These are phyloP conservation scores for Phytophthora pluvialis DNA, from an alignment of 352 stramenopile species.

Conservation along the genomic window DNA sequence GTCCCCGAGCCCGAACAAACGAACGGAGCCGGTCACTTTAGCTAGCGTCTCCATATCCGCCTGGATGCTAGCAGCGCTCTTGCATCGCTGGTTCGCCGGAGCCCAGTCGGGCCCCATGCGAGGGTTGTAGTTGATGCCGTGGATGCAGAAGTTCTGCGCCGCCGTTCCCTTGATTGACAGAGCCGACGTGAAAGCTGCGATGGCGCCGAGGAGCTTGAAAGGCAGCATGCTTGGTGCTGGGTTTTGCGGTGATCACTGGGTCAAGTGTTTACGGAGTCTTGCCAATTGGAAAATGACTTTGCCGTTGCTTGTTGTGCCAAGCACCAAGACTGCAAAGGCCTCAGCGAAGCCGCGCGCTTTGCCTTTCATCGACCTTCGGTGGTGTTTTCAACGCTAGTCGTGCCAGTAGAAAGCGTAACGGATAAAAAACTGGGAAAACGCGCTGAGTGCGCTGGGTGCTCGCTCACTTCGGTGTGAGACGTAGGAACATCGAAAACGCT, in stretches of 20 bases:
- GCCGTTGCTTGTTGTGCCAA: no score
- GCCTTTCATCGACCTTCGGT: not conserved
- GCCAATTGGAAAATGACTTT: constrained; percentile 32
- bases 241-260: constrained; percentile 8
- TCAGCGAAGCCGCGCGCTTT: no score
- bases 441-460: not conserved
- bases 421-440: constrained; percentile 16
- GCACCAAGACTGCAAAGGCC: no score
- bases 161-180: constrained; percentile 3
- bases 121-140: constrained; percentile 79
- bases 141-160: constrained; percentile 43
- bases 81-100: constrained; percentile 48
- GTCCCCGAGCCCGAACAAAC: constrained; percentile 68
- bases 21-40: constrained; percentile 49
- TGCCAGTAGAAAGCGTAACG: constrained; percentile 16
- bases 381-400: constrained; percentile 9
- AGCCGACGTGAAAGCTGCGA: constrained; percentile 12
- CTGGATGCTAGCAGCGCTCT: constrained; percentile 44
- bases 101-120: constrained; percentile 61
- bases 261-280: constrained; percentile 18
- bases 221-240: constrained; percentile 29
- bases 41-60: constrained; percentile 52
- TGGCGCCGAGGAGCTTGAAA: constrained; percentile 27
- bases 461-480: not conserved
- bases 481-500: constrained; percentile 14